Evolutionary conservation across 2,329 filamentous ascomycete species (phyloP).

Genomic region (Mycogone perniciosa): DNA sequence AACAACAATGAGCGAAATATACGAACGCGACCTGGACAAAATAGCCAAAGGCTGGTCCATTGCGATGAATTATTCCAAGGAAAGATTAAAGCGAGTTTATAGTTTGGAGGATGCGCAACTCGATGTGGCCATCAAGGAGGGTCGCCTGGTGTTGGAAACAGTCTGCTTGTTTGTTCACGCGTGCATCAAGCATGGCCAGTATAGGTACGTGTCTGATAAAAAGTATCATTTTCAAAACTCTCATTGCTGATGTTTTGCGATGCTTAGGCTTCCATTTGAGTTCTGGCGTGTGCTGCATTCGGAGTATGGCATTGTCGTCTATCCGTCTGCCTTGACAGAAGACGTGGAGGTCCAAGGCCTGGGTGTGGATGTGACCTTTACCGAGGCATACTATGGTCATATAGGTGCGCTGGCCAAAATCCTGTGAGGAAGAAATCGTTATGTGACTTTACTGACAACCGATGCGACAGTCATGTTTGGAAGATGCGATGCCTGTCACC

Average conservation of each 20-base stretch:
- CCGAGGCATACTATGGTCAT: conserved; percentile 32
- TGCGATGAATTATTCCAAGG: conserved; percentile 31
- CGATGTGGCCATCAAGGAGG: conserved; percentile 26
- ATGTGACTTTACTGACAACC: neutral
- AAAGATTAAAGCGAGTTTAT: conserved; percentile 27
- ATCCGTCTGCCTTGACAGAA: conserved; percentile 34
- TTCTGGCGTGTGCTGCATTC: conserved; percentile 33
- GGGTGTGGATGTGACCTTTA: conserved; percentile 29
- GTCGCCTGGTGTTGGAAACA: conserved; percentile 32
- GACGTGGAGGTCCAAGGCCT: conserved; percentile 28
- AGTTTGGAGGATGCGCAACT: conserved; percentile 28
- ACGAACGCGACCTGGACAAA: conserved; percentile 27
- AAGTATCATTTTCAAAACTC: neutral
- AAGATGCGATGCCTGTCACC: conserved; percentile 21
- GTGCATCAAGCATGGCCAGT: conserved; percentile 32
- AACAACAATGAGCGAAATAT: conserved; percentile 17
- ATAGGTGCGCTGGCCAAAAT: conserved; percentile 23
- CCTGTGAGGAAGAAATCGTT: neutral
- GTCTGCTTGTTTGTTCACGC: conserved; percentile 35
- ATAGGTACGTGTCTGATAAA: conserved; percentile 22
- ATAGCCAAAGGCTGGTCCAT: conserved; percentile 33
- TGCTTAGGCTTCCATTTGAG: conserved; percentile 27
- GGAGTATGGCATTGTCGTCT: conserved; percentile 36
- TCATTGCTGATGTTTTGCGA: neutral
- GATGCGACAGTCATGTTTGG: conserved; percentile 29